Base-by-base conservation (phyloP, 441 rosid species). In the Flueggea neowawraea region DNA sequence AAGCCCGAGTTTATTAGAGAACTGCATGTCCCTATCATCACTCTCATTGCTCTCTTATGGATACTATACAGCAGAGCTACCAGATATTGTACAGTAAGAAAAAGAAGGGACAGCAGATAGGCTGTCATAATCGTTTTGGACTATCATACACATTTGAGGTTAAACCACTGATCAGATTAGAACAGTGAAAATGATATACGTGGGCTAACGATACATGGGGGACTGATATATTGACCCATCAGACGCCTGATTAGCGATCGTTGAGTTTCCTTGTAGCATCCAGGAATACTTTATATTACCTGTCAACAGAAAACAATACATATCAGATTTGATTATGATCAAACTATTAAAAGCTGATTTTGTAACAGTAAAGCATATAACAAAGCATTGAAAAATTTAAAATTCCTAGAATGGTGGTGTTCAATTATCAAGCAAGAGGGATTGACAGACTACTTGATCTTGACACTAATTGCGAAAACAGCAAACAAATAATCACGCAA, bases 11-110 rank as follows among this genome's bases (percentile, higher is more conserved):
- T 82, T 68, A 68, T 72, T 70, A 52, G 59, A 66, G 56, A 67
- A 58, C 74, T 69, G 70, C 65, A 65, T 53, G 68, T 64, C 71
- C 66, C 71, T 61, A 71, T 64, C 63, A 69, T 39, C 66, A 63
- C 68, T 33, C 71, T 71, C 69, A 60, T 62, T 76, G 63, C 71
- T 75, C 66, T 39, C 69, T 73, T 59, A 54, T 32, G 58, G 49
- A 66, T 47, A 69, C 82, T 82, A 77, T 78, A 76, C 84, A 78
- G 70, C 67, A 74, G 67, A 71, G 69, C 69, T 73, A 22, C 65
- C 56, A 68, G 53, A 71, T 22, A 59, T 67, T 69, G 82, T 71
- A 78, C 78, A 67, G 59, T 10, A 16, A 65, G 58, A 63, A 31
- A 67, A 68, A 54, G 53, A 62, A 61, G 50, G 50, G 71, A 63